phyloP scores from a whole-genome alignment of 495 filamentous ascomycete genomes.

The Hypoxylon perforatum region DNA sequence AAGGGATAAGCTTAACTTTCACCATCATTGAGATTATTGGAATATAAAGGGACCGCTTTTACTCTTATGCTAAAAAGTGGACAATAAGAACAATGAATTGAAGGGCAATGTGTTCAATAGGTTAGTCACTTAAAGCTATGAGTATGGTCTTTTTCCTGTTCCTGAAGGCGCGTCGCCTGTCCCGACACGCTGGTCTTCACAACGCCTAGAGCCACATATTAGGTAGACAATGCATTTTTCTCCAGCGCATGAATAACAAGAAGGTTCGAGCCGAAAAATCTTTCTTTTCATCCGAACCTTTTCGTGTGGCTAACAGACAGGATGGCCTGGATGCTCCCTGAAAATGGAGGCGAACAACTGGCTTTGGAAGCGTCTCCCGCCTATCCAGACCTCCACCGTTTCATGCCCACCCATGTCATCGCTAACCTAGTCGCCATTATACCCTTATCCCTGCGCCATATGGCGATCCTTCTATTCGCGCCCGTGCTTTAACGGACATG shows the following conservation, averaged over 20 bases:
- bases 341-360: constrained; percentile 4
- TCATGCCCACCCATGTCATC: constrained; percentile 25
- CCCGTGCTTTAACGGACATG: constrained; percentile 8
- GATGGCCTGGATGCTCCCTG: constrained; percentile 1
- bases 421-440: constrained; percentile 22
- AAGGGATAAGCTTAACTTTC: constrained; percentile 24
- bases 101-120: too few species aligned
- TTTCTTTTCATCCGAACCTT: neutral
- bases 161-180: neutral
- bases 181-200: neutral
- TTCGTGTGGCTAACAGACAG: neutral
- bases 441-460: constrained; percentile 9
- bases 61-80: neutral
- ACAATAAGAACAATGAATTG: too few species aligned
- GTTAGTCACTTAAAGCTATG: too few species aligned
- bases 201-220: neutral
- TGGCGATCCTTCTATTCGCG: constrained; percentile 22
- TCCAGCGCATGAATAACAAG: neutral
- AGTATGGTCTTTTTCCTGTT: too few species aligned
- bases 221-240: neutral
- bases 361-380: neutral
- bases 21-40: neutral
- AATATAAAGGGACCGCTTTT: constrained; percentile 14
- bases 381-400: constrained; percentile 32
- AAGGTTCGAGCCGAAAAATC: constrained; percentile 5